Percentiles rank a stretch among this genome's conserved stretches.
Evolutionary conservation across 257 asterid genomes (phyloP).

Genomic region (Forsythia viridissima): DNA sequence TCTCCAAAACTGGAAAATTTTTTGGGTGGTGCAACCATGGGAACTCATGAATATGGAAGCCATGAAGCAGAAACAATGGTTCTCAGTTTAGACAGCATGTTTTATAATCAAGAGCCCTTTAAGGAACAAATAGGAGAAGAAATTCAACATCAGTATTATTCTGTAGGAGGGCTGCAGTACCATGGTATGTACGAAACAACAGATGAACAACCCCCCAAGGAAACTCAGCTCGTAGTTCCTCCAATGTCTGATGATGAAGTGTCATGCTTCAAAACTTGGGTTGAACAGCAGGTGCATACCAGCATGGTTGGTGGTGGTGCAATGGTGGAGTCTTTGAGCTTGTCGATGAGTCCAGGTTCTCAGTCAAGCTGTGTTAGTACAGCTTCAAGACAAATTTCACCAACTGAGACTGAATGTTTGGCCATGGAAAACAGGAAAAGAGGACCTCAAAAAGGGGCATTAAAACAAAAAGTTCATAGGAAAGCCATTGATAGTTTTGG

Average conservation of each 20-base stretch:
- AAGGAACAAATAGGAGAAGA: conserved; percentile 19
- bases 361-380: conserved; percentile 73
- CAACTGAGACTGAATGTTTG: conserved; percentile 34
- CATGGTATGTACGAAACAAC: conserved; percentile 46
- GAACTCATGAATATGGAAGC: conserved; percentile 35
- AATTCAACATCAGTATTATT: conserved; percentile 38
- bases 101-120: conserved; percentile 45
- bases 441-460: conserved; percentile 25
- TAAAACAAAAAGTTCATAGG: conserved; percentile 44
- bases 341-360: conserved; percentile 88
- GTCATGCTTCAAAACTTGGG: conserved; percentile 53
- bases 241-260: conserved; percentile 43
- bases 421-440: conserved; percentile 51
- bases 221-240: conserved; percentile 25
- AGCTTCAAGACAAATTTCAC: conserved; percentile 48
- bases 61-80: conserved; percentile 49
- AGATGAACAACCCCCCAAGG: conserved; percentile 18
- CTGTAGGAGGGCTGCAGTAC: conserved; percentile 28
- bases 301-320: conserved; percentile 33
- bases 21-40: conserved; percentile 50
- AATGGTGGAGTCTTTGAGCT: conserved; percentile 55
- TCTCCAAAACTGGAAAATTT: conserved; percentile 83
- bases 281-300: conserved; percentile 34
- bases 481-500: conserved; percentile 57
- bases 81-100: conserved; percentile 52